Evolutionary conservation across 2,329 filamentous ascomycete genomes (phyloP), one percentile per base, ranked within the genome.

Genomic region (Claviceps fusiformis): DNA sequence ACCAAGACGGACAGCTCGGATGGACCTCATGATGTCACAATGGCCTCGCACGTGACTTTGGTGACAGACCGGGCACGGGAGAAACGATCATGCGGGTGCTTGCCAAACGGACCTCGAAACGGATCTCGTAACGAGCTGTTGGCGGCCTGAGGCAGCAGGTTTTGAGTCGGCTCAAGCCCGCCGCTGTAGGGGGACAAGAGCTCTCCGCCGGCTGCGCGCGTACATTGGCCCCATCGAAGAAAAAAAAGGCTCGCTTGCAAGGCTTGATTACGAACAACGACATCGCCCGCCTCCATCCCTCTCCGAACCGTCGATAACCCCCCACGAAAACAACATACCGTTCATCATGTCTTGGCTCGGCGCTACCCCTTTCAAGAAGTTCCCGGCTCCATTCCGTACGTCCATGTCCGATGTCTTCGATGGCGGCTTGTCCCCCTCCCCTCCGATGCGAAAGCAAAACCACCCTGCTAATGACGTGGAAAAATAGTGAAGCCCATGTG

Each of bases 401-500:
- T 84, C 68, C 71, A 75, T 68, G 71, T 19, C 75, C 73, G 65
- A 59, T 60, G 54, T 55, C 57, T 49, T 55, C 50, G 37, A 48
- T 53, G 43, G 39, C 24, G 24, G 24, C 24, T 24, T 3, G 24
- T 24, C 24, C 24, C 24, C 2, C 24, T 27, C 53, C 50, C 47
- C 55, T 54, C 46, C 56, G 57, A 58, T 55, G 56, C 56, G 56
- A 54, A 53, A 55, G 59, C 47, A 60, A 57, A 46, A 33, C 67
- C 59, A 13, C 3, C 11, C 27, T 54, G 66, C 59, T 60, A 55
- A 61, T 56, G 37, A 43, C 50, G 60, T 41, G 24, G 57, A 48
- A 68, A 71, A 2, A 24, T 70, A 97, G 92, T 89, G 77, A 82
- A 82, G 80, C 90, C 92, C 66, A 85, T 95, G 85, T 83, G 82